Percentiles rank a stretch among this genome's conserved stretches.
Evolutionary conservation across 306 rosid species (phyloP).

Genomic region (Clitoria ternatea): DNA sequence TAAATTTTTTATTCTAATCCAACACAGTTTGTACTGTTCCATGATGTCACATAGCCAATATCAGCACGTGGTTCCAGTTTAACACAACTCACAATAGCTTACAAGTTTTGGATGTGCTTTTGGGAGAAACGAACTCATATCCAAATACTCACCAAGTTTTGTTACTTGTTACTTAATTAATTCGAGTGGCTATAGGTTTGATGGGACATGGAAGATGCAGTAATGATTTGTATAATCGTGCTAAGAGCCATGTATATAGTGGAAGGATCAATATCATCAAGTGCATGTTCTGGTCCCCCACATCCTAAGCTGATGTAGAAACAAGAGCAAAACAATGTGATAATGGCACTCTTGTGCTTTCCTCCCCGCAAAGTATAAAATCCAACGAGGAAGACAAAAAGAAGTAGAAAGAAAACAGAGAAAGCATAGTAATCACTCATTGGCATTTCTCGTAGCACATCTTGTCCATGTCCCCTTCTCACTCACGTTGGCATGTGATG

Average conservation of each 20-base stretch:
- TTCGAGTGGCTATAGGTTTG: background rate
- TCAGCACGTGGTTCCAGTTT: no score
- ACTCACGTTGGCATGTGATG: slow-evolving; percentile 43
- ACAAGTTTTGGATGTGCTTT: no score
- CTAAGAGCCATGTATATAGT: slow-evolving; percentile 28
- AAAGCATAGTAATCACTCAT: slow-evolving; percentile 32
- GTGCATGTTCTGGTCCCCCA: slow-evolving; percentile 32
- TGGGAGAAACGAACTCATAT: no score
- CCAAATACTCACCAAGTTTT: no score
- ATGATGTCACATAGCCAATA: background rate
- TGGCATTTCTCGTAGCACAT: slow-evolving; percentile 47
- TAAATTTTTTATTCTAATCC: no score
- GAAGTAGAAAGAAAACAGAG: slow-evolving; percentile 37
- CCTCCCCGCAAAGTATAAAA: slow-evolving; percentile 35
- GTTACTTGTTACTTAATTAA: slow-evolving; percentile 5
- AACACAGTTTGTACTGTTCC: background rate
- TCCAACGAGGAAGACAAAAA: slow-evolving; percentile 43
- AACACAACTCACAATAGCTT: no score
- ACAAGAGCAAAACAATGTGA: slow-evolving; percentile 20
- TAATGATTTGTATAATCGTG: slow-evolving; percentile 16
- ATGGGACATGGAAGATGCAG: slow-evolving; percentile 13
- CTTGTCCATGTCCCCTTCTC: slow-evolving; percentile 64
- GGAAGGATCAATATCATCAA: slow-evolving; percentile 36
- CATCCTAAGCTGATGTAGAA: slow-evolving; percentile 14
- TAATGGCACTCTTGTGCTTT: slow-evolving; percentile 29